phyloP scores from a whole-genome alignment of 371 early-diverging fungal genomes.

The Haplosporangium sp. region DNA sequence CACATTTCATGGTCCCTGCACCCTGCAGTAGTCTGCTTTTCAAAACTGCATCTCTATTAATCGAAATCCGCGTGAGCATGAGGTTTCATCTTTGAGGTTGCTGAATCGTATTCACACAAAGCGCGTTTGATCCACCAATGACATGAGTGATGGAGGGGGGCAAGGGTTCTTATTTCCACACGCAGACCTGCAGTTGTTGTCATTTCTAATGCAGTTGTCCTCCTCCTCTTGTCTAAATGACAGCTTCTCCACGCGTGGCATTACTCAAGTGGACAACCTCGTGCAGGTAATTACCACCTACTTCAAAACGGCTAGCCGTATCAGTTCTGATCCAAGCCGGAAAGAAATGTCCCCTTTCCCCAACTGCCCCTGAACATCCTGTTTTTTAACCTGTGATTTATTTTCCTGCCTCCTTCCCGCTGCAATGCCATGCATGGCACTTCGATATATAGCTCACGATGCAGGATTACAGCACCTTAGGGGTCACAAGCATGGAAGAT shows the following conservation, averaged over 20 bases:
- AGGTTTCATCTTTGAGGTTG: too few species aligned
- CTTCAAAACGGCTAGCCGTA: background rate
- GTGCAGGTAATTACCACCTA: conserved; percentile 57
- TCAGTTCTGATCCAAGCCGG: background rate
- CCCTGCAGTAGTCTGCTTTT: too few species aligned
- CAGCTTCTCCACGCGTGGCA: conserved; percentile 70
- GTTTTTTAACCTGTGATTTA: background rate
- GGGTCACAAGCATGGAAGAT: conserved; percentile 82
- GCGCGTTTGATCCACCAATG: too few species aligned
- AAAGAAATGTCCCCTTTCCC: background rate
- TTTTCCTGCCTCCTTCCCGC: conserved; percentile 4
- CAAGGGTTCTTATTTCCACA: too few species aligned
- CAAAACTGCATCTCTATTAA: too few species aligned
- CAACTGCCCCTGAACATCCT: background rate
- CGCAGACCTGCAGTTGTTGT: background rate
- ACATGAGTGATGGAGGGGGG: too few species aligned
- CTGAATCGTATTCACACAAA: too few species aligned
- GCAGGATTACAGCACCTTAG: conserved; percentile 83
- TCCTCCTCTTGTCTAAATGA: background rate
- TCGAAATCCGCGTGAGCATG: too few species aligned
- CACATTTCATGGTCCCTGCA: too few species aligned
- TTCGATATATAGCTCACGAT: conserved; percentile 71
- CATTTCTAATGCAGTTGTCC: background rate
- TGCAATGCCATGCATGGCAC: background rate
- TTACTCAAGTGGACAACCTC: conserved; percentile 68